These are phyloP conservation scores for Trichoderma arundinaceum DNA, from an alignment of 2,329 filamentous ascomycete species.

Conservation along the genomic window DNA sequence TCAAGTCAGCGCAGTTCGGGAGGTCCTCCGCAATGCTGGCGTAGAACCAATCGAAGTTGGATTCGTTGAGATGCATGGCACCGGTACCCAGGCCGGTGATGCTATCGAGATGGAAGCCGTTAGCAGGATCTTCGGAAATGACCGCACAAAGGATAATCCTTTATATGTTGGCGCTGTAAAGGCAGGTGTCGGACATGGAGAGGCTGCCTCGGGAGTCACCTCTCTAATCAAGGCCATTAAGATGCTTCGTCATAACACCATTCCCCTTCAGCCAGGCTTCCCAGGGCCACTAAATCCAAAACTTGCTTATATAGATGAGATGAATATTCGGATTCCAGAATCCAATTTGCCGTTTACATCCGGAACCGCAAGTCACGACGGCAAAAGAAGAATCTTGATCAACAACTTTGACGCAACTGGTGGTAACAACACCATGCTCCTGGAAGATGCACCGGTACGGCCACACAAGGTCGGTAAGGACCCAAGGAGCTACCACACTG, in stretches of 20 bases:
- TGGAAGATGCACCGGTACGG: conserved; percentile 69
- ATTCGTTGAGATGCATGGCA: conserved; percentile 92
- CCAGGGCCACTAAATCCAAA: too few relatives aligned
- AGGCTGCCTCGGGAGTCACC: too few relatives aligned
- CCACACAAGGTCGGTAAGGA: conserved; percentile 50
- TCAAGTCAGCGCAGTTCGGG: conserved; percentile 65
- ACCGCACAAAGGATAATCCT: too few relatives aligned
- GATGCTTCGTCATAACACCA: too few relatives aligned
- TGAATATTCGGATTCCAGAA: too few relatives aligned
- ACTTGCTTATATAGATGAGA: too few relatives aligned
- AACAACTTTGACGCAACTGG: conserved; percentile 63
- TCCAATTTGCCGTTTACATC: too few relatives aligned
- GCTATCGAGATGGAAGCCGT: conserved; percentile 83
- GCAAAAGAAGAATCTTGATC: conserved; percentile 34
- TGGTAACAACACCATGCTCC: conserved; percentile 65
- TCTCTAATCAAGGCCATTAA: too few relatives aligned
- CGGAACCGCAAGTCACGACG: too few relatives aligned
- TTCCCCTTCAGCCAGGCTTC: too few relatives aligned
- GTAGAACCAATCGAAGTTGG: conserved; percentile 79
- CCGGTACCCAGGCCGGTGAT: conserved; percentile 86
- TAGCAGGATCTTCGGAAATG: conserved; percentile 55
- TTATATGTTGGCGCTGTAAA: too few relatives aligned
- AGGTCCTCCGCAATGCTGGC: conserved; percentile 72
- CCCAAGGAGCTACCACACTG: not conserved
- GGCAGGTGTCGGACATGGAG: too few relatives aligned